Percentiles rank a stretch among this genome's conserved stretches.
These are phyloP conservation scores for Cinchona pubescens DNA, from an alignment of 257 asterid genomes.

Conservation along the genomic window DNA sequence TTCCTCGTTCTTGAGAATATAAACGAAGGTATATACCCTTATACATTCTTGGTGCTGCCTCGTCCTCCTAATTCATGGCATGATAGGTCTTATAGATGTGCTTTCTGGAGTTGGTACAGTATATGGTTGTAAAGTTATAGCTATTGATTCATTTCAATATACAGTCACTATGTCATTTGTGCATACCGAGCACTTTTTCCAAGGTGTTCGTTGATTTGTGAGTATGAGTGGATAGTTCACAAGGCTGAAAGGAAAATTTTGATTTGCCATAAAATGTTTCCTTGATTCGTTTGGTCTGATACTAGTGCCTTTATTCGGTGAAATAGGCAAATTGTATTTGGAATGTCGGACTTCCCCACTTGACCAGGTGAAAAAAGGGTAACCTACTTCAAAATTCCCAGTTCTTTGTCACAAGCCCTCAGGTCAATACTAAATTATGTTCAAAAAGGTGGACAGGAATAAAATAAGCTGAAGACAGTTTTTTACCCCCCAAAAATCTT, in stretches of 20 bases:
- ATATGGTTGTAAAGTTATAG: conserved; percentile 14
- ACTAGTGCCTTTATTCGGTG: background rate
- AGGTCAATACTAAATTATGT: background rate
- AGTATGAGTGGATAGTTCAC: background rate
- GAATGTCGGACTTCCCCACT: conserved; percentile 11
- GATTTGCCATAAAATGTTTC: background rate
- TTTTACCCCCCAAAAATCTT: conserved; percentile 47
- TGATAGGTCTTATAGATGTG: background rate
- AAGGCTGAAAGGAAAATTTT: background rate
- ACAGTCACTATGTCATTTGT: background rate
- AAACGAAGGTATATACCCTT: background rate
- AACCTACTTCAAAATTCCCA: conserved; percentile 11
- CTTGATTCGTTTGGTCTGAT: background rate
- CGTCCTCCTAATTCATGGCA: background rate
- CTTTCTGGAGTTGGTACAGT: background rate
- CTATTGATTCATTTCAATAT: background rate
- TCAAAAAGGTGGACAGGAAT: background rate
- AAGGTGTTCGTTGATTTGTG: too few relatives aligned
- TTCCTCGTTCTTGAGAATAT: background rate
- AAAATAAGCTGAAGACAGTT: conserved; percentile 3
- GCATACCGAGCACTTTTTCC: background rate
- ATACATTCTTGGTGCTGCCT: background rate
- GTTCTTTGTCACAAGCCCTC: background rate
- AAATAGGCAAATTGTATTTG: background rate
- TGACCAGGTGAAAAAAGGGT: background rate